phyloP scores from a whole-genome alignment of 2,329 filamentous ascomycete genomes.

The Atkinsonella texensis region DNA sequence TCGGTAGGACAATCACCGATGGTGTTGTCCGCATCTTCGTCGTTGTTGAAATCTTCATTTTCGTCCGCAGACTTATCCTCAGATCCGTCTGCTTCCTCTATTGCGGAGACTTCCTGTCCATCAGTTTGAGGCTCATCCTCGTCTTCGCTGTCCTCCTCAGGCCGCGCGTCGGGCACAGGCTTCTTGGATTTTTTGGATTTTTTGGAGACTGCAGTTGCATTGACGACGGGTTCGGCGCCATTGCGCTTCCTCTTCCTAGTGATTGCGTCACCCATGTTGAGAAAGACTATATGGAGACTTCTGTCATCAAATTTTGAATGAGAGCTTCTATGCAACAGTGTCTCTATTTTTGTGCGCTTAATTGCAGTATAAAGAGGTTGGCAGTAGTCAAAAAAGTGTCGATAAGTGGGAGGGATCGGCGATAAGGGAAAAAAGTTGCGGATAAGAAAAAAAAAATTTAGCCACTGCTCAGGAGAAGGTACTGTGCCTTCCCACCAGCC shows the following conservation, averaged over 20 bases:
- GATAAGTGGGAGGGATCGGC: constrained; percentile 4
- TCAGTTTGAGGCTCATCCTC: constrained; percentile 19
- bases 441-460: constrained; percentile 13
- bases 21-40: constrained; percentile 15
- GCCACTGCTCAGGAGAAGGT: neutral
- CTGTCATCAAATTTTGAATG: too few relatives aligned
- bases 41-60: constrained; percentile 8
- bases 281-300: neutral
- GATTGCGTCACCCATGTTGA: constrained; percentile 22
- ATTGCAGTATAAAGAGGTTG: neutral
- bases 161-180: constrained; percentile 17
- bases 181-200: constrained; percentile 33
- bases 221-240: constrained; percentile 19
- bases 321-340: neutral
- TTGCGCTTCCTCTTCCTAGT: constrained; percentile 34
- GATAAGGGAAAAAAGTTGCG: constrained; percentile 9
- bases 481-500: neutral
- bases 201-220: constrained; percentile 13
- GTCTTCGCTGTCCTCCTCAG: constrained; percentile 16
- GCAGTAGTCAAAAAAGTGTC: constrained; percentile 1
- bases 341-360: neutral
- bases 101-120: constrained; percentile 10
- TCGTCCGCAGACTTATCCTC: constrained; percentile 13
- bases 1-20: constrained; percentile 23
- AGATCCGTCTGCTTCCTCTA: constrained; percentile 16